Base-by-base conservation (phyloP, 1,284 basidiomycete genomes). In the Cryptococcus deneoformans region DNA sequence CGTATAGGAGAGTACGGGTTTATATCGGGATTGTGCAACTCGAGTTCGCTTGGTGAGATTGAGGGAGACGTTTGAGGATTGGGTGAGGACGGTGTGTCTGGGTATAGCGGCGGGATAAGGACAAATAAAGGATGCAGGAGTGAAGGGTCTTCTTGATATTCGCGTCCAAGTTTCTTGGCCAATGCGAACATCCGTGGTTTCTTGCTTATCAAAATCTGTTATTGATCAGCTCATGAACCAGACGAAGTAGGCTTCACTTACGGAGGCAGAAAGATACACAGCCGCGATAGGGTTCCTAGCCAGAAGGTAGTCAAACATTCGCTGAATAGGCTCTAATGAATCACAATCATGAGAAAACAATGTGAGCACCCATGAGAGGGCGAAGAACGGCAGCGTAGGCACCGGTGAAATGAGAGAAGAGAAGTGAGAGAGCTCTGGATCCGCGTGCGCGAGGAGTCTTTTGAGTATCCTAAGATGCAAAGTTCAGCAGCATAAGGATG, bases 261-360 rank as follows among this genome's bases (percentile, higher is more conserved):
- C 50, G 14, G 48, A 43, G 16, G 52, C 39, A 55, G 46, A 53
- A 29, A 96, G 82, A 77, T 95, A 96, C 1, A 95, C 87, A 0
- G 86, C 82, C 1, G 82, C 80, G 40, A 90, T 84, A 3, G 93
- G 93, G 12, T 91, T 91, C 44, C 91, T 82, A 55, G 85, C 84
- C 4, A 96, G 79, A 6, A 96, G 78, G 71, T 87, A 96, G 77
- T 95, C 92, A 72, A 95, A 92, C 47, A 92, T 84, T 59, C 91
- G 86, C 74, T 93, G 91, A 37, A 92, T 88, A 24, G 92, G 84
- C 2, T 86, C 82, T 24, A 94, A 81, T 0, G 87, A 89, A 8
- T 91, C 89, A 56, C 91, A 82, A 67, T 95, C 92, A 74, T 97
- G 93, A 5, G 92, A 87, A 76, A 96, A 90, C 36, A 96, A 82